These are phyloP conservation scores for Panaeolus papilionaceus DNA, from an alignment of 768 basidiomycete genomes.

Conservation along the genomic window DNA sequence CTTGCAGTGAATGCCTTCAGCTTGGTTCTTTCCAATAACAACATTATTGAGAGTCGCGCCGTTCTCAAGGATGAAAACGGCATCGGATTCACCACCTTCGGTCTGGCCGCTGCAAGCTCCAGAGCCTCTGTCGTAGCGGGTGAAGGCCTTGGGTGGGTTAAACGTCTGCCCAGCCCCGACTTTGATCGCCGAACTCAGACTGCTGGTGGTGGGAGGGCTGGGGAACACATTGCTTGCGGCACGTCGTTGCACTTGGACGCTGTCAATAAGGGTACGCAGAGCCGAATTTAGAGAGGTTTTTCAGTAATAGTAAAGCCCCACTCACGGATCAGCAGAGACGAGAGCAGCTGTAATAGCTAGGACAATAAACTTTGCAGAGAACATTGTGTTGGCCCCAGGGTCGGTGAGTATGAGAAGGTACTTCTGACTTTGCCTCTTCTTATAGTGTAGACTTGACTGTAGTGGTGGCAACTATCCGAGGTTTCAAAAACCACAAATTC, in stretches of 20 bases:
- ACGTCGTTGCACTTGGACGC: conserved; percentile 34
- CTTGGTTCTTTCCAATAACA: conserved; percentile 46
- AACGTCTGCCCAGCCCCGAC: conserved; percentile 41
- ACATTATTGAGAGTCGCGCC: conserved; percentile 48
- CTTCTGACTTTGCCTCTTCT: not conserved
- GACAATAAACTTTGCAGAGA: conserved; percentile 17
- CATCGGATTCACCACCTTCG: conserved; percentile 46
- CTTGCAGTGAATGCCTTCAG: conserved; percentile 48
- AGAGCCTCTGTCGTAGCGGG: conserved; percentile 45
- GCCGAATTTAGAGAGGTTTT: too few relatives aligned
- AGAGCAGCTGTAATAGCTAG: conserved; percentile 18
- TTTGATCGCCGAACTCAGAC: conserved; percentile 41
- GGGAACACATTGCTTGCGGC: conserved; percentile 43
- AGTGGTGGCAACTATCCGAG: not conserved
- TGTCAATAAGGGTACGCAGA: not conserved
- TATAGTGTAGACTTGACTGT: not conserved
- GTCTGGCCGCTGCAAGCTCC: conserved; percentile 43
- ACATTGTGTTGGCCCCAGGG: not conserved
- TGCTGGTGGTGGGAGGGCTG: conserved; percentile 39
- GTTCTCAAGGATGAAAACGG: conserved; percentile 46
- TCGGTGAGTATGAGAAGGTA: not conserved
- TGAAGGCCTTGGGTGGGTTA: conserved; percentile 41
- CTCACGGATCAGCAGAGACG: conserved; percentile 29
- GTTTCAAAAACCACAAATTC: not conserved
- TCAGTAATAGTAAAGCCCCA: not conserved